These are phyloP conservation scores for Acanthochlamys bracteata DNA, from an alignment of 106 monocot species.

Conservation along the genomic window DNA sequence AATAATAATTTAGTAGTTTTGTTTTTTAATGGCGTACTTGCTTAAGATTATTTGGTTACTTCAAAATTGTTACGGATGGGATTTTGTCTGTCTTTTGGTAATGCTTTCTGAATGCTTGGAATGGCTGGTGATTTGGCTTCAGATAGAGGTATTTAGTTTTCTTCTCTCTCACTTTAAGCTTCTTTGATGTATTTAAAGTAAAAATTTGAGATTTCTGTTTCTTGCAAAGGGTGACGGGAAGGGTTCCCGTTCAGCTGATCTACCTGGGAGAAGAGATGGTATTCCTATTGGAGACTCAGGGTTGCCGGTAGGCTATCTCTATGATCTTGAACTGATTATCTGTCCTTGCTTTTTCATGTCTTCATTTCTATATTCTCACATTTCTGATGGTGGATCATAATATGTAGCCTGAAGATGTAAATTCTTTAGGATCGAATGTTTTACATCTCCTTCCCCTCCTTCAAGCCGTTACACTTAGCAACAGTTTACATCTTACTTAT, in stretches of 20 bases:
- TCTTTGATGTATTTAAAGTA: not conserved
- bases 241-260: slow-evolving; percentile 29
- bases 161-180: not conserved
- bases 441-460: no score
- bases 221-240: slow-evolving; percentile 28
- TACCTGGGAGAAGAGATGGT: slow-evolving; percentile 31
- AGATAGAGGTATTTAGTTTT: slow-evolving; percentile 23
- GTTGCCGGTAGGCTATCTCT: slow-evolving; percentile 16
- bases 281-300: slow-evolving; percentile 24
- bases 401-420: no score
- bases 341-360: not conserved
- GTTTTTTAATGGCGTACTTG: no score
- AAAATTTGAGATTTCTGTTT: not conserved
- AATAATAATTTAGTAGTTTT: not conserved
- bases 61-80: no score
- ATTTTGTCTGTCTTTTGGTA: not conserved
- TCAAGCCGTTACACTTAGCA: no score
- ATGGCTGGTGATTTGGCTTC: not conserved
- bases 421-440: no score
- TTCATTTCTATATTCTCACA: not conserved
- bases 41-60: no score
- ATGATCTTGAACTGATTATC: not conserved
- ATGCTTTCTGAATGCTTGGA: not conserved
- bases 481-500: no score
- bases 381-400: no score